Percentiles rank a stretch among this genome's conserved stretches.
Evolutionary conservation across 306 rosid species (phyloP).

Genomic region (Delonix regia): DNA sequence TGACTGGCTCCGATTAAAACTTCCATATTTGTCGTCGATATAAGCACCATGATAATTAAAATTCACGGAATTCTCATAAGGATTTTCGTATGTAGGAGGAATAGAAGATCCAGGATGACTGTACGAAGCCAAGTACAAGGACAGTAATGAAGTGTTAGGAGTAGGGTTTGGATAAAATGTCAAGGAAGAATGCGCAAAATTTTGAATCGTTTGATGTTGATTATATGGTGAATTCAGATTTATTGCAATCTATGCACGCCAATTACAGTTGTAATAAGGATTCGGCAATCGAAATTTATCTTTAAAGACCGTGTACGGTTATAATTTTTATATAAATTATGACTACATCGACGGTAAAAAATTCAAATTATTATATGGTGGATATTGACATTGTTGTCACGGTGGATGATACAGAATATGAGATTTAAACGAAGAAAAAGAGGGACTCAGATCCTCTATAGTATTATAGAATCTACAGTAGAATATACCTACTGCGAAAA

Average conservation of each 20-base stretch:
- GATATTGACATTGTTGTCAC: slow-evolving; percentile 53
- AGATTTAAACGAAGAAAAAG: slow-evolving; percentile 64
- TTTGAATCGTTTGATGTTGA: slow-evolving; percentile 57
- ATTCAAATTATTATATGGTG: slow-evolving; percentile 66
- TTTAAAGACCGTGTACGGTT: too few relatives aligned
- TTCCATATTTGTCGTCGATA: slow-evolving; percentile 55
- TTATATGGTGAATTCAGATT: slow-evolving; percentile 62
- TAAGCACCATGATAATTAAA: slow-evolving; percentile 48
- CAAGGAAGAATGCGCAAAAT: slow-evolving; percentile 48
- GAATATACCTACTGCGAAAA: too few relatives aligned
- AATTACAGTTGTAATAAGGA: too few relatives aligned
- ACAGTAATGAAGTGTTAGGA: slow-evolving; percentile 44
- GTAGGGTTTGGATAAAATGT: slow-evolving; percentile 45
- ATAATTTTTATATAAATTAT: too few relatives aligned
- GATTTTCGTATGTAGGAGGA: slow-evolving; percentile 53
- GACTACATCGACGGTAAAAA: too few relatives aligned
- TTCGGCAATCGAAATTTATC: too few relatives aligned
- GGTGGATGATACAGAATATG: slow-evolving; percentile 52
- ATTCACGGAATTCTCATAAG: slow-evolving; percentile 56
- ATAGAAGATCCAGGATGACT: slow-evolving; percentile 43
- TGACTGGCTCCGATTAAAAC: slow-evolving; percentile 48
- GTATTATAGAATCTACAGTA: too few relatives aligned
- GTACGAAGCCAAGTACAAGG: slow-evolving; percentile 47
- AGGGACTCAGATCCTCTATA: too few relatives aligned
- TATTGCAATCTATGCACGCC: too few relatives aligned